Evolutionary conservation across 257 asterid genomes (phyloP).

Genomic region (Solanum bukasovii): DNA sequence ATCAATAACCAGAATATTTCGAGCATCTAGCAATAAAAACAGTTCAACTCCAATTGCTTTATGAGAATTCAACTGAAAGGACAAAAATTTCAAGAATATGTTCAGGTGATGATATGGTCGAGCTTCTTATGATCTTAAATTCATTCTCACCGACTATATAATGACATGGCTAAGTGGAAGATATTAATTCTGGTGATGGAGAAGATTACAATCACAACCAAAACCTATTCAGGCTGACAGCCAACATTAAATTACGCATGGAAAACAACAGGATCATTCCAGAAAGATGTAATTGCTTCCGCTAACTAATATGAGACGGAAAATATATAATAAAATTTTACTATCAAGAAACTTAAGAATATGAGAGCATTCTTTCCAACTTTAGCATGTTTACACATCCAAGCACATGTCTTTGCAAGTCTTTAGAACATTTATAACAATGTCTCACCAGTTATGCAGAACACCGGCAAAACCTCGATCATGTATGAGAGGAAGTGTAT

Average conservation of each 20-base stretch:
- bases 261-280: neutral
- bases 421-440: neutral
- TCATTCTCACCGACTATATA: neutral
- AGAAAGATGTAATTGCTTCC: neutral
- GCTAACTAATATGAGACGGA: neutral
- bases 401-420: neutral
- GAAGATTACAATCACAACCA: neutral
- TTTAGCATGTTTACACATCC: neutral
- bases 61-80: neutral
- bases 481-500: slow-evolving; percentile 69
- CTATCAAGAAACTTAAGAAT: neutral
- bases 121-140: neutral
- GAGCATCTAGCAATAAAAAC: neutral
- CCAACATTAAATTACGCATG: neutral
- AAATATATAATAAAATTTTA: neutral
- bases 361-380: neutral
- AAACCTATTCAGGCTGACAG: neutral
- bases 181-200: neutral
- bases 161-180: neutral
- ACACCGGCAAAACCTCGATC: slow-evolving; percentile 75
- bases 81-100: neutral
- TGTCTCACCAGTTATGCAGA: slow-evolving; percentile 70
- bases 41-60: neutral
- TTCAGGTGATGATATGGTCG: neutral
- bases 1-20: neutral